Conservation (phyloP, 768 basidiomycete species). For the Naganishia vishniacii region DNA sequence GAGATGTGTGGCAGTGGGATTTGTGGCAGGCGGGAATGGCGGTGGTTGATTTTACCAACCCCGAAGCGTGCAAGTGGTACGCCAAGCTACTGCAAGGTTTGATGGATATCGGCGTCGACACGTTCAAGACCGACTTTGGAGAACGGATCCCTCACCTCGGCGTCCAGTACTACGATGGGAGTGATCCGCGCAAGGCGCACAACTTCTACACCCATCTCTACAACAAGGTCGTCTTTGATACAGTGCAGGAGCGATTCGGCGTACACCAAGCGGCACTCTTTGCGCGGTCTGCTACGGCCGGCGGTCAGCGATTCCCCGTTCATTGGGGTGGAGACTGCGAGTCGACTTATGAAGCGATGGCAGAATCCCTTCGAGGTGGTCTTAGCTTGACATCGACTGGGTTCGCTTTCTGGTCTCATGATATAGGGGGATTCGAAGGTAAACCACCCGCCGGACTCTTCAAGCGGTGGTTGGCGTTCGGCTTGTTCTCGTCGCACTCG, state of each 20-base stretch:
- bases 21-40: slow-evolving; percentile 59
- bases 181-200: slow-evolving; percentile 63
- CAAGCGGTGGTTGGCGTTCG: slow-evolving; percentile 71
- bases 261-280: slow-evolving; percentile 65
- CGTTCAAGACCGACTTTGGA: slow-evolving; percentile 61
- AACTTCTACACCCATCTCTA: slow-evolving; percentile 66
- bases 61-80: slow-evolving; percentile 59
- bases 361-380: slow-evolving; percentile 62
- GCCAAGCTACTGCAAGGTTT: slow-evolving; percentile 53
- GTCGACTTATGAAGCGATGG: slow-evolving; percentile 72
- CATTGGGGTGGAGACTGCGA: slow-evolving; percentile 62
- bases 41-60: slow-evolving; percentile 62
- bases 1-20: slow-evolving; percentile 57
- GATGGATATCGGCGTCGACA: slow-evolving; percentile 53
- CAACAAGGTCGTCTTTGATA: slow-evolving; percentile 64
- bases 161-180: slow-evolving; percentile 62
- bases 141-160: slow-evolving; percentile 67
- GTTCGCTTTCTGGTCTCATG: slow-evolving; percentile 67
- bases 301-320: slow-evolving; percentile 56
- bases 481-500: slow-evolving; percentile 65
- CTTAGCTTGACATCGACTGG: slow-evolving; percentile 65
- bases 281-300: slow-evolving; percentile 63
- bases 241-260: slow-evolving; percentile 60
- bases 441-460: slow-evolving; percentile 65
- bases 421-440: slow-evolving; percentile 73